These are phyloP conservation scores for Clonostachys chloroleuca DNA, from an alignment of 2,329 filamentous ascomycete species.

Conservation along the genomic window DNA sequence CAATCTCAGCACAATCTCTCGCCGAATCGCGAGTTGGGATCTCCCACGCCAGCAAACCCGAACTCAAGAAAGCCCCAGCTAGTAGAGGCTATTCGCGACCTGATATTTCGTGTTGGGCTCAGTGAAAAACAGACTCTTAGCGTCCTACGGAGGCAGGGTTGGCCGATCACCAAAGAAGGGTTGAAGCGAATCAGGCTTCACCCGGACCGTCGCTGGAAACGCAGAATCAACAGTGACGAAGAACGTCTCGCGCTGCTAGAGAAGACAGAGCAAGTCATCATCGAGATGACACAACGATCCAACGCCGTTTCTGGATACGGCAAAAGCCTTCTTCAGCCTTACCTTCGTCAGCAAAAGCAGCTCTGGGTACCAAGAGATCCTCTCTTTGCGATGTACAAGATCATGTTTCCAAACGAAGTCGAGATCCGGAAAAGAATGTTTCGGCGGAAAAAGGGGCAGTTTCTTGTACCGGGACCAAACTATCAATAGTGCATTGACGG, in stretches of 20 bases:
- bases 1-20: neutral
- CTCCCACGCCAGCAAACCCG: constrained; percentile 2
- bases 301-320: constrained; percentile 2
- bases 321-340: constrained; percentile 3
- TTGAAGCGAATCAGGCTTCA: constrained; percentile 2
- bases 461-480: constrained; percentile 4
- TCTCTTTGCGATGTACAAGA: constrained; percentile 3
- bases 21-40: neutral
- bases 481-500: constrained; percentile 5
- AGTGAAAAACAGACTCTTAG: constrained; percentile 3
- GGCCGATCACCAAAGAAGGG: constrained; percentile 2
- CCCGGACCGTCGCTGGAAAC: constrained; percentile 1
- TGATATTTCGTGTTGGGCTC: constrained; percentile 1
- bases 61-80: constrained; percentile 4
- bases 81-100: constrained; percentile 2
- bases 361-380: constrained; percentile 4
- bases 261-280: constrained; percentile 5
- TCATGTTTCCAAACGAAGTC: constrained; percentile 3
- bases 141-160: constrained; percentile 2
- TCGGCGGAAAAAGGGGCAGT: constrained; percentile 1
- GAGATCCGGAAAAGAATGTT: neutral
- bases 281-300: constrained; percentile 3
- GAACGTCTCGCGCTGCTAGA: constrained; percentile 3
- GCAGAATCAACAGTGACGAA: constrained; percentile 1
- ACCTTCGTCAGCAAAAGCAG: constrained; percentile 2